phyloP scores from a whole-genome alignment of 148 eudicot genomes.

The Pharnaceum exiguum region DNA sequence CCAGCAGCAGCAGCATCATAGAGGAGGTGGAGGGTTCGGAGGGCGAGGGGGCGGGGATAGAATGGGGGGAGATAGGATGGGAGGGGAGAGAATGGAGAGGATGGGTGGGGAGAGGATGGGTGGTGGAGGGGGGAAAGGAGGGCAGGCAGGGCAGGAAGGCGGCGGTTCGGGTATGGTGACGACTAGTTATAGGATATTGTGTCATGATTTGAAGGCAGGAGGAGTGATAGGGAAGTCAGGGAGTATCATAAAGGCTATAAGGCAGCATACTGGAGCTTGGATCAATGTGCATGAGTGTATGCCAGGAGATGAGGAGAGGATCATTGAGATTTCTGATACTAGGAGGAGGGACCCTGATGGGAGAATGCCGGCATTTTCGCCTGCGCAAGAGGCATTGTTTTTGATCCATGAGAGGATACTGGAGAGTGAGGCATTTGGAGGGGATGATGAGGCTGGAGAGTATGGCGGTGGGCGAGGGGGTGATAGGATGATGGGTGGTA shows the following conservation, averaged over 20 bases:
- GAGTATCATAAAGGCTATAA: conserved; percentile 74
- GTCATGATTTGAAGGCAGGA: conserved; percentile 78
- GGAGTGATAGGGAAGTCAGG: conserved; percentile 93
- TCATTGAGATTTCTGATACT: conserved; percentile 89
- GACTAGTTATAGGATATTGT: conserved; percentile 74
- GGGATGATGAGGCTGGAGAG: conserved; percentile 42
- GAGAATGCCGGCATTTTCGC: conserved; percentile 77
- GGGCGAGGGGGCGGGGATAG: conserved; percentile 10
- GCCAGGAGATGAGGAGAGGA: conserved; percentile 87
- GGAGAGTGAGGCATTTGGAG: conserved; percentile 61
- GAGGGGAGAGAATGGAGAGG: too few relatives aligned
- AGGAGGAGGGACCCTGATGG: conserved; percentile 92
- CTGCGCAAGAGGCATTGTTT: conserved; percentile 90
- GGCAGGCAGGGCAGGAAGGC: conserved; percentile 35
- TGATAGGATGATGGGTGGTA: conserved; percentile 29
- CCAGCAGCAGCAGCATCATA: conserved; percentile 43
- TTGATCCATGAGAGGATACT: conserved; percentile 88
- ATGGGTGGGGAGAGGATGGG: conserved; percentile 33
- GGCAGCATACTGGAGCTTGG: conserved; percentile 98
- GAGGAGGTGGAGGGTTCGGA: conserved; percentile 17
- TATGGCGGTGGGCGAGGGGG: conserved; percentile 36
- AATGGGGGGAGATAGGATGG: too few relatives aligned
- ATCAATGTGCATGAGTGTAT: conserved; percentile 79
- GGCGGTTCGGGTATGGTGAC: conserved; percentile 62
- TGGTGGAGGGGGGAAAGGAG: conserved; percentile 19